These are phyloP conservation scores for Fusarium lateritium DNA, from an alignment of 2,329 filamentous ascomycete species.

Conservation along the genomic window DNA sequence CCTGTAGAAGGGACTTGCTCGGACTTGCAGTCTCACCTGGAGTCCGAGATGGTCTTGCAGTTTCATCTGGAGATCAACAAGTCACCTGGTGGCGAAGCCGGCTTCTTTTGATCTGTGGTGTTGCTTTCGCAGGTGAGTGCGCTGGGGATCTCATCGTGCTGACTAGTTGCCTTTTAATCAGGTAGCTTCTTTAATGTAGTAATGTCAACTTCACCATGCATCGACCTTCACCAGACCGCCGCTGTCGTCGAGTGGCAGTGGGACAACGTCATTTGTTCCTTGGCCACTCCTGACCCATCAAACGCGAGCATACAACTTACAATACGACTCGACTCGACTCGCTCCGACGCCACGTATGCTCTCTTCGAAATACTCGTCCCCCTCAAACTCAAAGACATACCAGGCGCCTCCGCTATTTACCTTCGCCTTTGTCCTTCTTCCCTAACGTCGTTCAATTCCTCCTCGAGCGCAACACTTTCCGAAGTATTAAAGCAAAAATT, in stretches of 20 bases:
- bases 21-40: slow-evolving; percentile 3
- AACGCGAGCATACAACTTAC: slow-evolving; percentile 10
- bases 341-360: not conserved
- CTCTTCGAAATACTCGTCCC: slow-evolving; percentile 24
- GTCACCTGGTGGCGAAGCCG: slow-evolving; percentile 20
- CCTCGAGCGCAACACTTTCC: not conserved
- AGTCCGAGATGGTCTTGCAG: not conserved
- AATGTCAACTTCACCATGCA: not conserved
- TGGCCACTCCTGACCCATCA: slow-evolving; percentile 13
- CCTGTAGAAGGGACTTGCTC: slow-evolving; percentile 16
- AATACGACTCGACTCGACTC: not conserved
- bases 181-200: not conserved
- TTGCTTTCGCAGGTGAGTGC: not conserved
- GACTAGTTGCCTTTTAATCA: not conserved
- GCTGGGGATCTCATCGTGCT: not conserved
- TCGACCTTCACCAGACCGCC: slow-evolving; percentile 5
- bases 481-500: not conserved
- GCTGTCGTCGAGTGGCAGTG: slow-evolving; percentile 21
- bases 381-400: slow-evolving; percentile 21
- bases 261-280: not conserved
- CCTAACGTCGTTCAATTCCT: slow-evolving; percentile 8
- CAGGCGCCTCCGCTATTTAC: slow-evolving; percentile 11
- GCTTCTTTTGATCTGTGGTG: not conserved
- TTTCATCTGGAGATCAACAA: slow-evolving; percentile 4
- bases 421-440: slow-evolving; percentile 10